These are phyloP conservation scores for Phylloporus arenicola DNA, from an alignment of 768 basidiomycete species.

Conservation along the genomic window DNA sequence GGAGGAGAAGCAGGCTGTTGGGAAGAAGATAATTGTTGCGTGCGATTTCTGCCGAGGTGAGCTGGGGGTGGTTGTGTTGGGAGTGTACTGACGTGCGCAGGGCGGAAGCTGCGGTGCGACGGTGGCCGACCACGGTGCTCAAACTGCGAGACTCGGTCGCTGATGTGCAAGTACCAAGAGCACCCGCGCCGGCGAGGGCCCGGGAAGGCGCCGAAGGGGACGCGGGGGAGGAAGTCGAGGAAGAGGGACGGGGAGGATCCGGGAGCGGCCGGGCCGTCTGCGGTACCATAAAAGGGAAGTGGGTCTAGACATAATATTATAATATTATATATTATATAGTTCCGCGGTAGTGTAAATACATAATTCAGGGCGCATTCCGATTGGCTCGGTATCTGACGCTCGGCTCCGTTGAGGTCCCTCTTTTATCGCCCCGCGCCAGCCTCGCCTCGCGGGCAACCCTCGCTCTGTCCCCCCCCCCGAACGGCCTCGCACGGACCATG, in stretches of 20 bases:
- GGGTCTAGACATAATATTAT: slow-evolving; percentile 16
- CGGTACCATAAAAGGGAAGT: slow-evolving; percentile 19
- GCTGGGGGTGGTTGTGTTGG: slow-evolving; percentile 11
- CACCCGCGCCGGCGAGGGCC: slow-evolving; percentile 60
- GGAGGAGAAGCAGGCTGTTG: slow-evolving; percentile 20
- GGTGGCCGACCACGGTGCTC: slow-evolving; percentile 58
- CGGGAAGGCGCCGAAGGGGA: slow-evolving; percentile 66
- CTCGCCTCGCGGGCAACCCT: slow-evolving; percentile 55
- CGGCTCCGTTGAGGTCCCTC: slow-evolving; percentile 40
- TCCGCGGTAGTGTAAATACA: slow-evolving; percentile 23
- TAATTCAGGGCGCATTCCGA: slow-evolving; percentile 40
- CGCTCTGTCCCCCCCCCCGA: slow-evolving; percentile 39
- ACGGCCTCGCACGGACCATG: slow-evolving; percentile 33
- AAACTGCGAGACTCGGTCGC: slow-evolving; percentile 53
- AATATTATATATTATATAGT: slow-evolving; percentile 25
- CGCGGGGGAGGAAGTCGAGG: slow-evolving; percentile 40
- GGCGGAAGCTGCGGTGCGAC: slow-evolving; percentile 71
- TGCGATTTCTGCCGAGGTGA: slow-evolving; percentile 77
- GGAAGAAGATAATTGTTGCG: slow-evolving; percentile 42
- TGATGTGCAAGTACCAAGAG: slow-evolving; percentile 50
- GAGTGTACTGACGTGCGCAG: slow-evolving; percentile 32
- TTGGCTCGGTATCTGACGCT: slow-evolving; percentile 55
- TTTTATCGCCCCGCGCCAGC: slow-evolving; percentile 63
- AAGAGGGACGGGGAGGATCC: slow-evolving; percentile 18
- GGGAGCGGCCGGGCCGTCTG: slow-evolving; percentile 27